Evolutionary conservation across 768 basidiomycete genomes (phyloP).

Genomic region (Mrakia gelida): DNA sequence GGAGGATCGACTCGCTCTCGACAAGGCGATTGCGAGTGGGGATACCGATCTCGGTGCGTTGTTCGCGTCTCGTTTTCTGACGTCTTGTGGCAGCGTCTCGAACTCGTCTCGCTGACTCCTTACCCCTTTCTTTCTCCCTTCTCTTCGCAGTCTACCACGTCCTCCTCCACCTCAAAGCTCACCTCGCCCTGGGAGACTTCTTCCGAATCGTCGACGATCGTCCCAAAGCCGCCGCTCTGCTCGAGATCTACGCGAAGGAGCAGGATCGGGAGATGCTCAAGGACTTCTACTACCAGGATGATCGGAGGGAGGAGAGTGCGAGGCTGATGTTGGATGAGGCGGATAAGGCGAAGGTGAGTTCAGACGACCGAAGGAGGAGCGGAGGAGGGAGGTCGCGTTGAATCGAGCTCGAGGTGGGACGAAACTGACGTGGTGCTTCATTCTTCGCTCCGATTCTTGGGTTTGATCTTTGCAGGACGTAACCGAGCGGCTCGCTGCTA

Average conservation of each 20-base stretch:
- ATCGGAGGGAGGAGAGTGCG: conserved; percentile 87
- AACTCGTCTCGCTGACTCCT: too few relatives aligned
- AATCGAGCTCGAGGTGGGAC: too few relatives aligned
- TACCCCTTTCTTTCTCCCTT: neutral
- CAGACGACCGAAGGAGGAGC: neutral
- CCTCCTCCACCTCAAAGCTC: conserved; percentile 76
- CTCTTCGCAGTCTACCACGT: conserved; percentile 78
- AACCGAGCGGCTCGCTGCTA: conserved; percentile 60
- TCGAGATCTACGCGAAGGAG: conserved; percentile 52
- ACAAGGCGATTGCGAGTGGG: conserved; percentile 88
- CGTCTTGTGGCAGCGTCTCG: too few relatives aligned
- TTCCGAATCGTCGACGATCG: conserved; percentile 86
- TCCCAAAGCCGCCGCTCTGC: conserved; percentile 36
- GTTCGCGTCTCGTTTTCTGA: neutral
- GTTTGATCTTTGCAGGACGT: conserved; percentile 57
- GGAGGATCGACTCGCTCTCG: conserved; percentile 78
- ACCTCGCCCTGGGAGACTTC: conserved; percentile 80
- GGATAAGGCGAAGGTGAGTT: conserved; percentile 57
- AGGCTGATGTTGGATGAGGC: conserved; percentile 84
- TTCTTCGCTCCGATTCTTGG: neutral
- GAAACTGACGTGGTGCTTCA: neutral
- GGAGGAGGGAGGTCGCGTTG: neutral
- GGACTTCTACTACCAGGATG: conserved; percentile 97
- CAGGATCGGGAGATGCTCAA: conserved; percentile 86
- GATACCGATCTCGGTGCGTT: conserved; percentile 84